These are phyloP conservation scores for Suhomyces faveliae DNA, from an alignment of 805 yeast species.

Conservation along the genomic window DNA sequence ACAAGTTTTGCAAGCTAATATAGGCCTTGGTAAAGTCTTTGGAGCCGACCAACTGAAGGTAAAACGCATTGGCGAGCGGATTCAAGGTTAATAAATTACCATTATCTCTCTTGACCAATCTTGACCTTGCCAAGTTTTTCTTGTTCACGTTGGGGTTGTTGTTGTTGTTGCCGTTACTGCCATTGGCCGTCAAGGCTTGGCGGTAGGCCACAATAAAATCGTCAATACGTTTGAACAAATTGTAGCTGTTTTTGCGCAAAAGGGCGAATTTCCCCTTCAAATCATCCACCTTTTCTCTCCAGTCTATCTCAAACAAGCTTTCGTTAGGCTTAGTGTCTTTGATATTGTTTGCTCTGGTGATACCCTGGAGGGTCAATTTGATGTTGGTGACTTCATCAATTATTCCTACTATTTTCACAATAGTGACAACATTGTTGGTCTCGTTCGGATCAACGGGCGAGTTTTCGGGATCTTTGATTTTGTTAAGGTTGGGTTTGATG, in stretches of 20 bases:
- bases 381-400: constrained; percentile 44
- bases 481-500: constrained; percentile 31
- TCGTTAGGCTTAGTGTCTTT: constrained; percentile 21
- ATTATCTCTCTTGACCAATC: constrained; percentile 9
- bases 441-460: constrained; percentile 7
- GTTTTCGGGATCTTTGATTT: constrained; percentile 24
- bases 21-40: constrained; percentile 48
- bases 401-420: constrained; percentile 48
- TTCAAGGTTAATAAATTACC: constrained; percentile 47
- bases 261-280: constrained; percentile 16
- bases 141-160: not conserved
- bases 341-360: constrained; percentile 39
- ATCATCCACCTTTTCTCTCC: constrained; percentile 19
- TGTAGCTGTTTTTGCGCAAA: constrained; percentile 18
- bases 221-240: constrained; percentile 38
- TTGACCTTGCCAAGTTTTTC: constrained; percentile 12
- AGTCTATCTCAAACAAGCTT: constrained; percentile 24
- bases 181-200: constrained; percentile 23
- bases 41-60: constrained; percentile 51
- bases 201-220: constrained; percentile 38
- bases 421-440: constrained; percentile 32
- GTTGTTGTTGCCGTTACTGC: constrained; percentile 8
- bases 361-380: constrained; percentile 49
- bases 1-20: constrained; percentile 36
- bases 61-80: constrained; percentile 61